Conservation (phyloP, 2,329 filamentous ascomycete genomes). For the Clonostachys sp. region DNA sequence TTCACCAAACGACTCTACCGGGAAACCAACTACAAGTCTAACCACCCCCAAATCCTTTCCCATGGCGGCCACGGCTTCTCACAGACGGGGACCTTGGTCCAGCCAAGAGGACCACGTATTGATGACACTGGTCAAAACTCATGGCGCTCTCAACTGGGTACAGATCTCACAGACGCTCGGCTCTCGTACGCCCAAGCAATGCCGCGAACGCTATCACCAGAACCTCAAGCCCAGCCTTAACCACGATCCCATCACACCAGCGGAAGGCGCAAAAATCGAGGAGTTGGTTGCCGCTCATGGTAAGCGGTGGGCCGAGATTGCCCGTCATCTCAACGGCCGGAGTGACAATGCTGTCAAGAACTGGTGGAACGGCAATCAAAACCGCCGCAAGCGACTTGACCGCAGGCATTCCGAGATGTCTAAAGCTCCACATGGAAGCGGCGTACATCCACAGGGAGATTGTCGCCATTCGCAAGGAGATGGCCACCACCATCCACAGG, state of each 20-base stretch:
- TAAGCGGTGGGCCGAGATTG: conserved; percentile 91
- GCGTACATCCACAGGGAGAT: no score
- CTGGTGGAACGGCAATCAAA: conserved; percentile 95
- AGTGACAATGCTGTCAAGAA: conserved; percentile 97
- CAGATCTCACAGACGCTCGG: conserved; percentile 72
- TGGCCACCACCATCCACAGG: background rate
- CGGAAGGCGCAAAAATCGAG: conserved; percentile 72
- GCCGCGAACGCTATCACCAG: conserved; percentile 89
- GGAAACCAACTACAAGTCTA: no score
- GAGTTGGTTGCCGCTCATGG: conserved; percentile 72
- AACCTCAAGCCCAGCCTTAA: conserved; percentile 78
- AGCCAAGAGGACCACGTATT: conserved; percentile 70
- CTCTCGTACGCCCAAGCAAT: conserved; percentile 87
- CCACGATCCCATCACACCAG: conserved; percentile 66
- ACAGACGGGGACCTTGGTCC: conserved; percentile 74
- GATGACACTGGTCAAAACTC: conserved; percentile 63
- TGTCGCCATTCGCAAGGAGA: background rate
- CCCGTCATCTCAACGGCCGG: conserved; percentile 72
- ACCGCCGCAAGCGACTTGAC: conserved; percentile 41
- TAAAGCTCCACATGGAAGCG: background rate
- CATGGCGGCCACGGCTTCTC: background rate
- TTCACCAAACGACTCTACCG: no score
- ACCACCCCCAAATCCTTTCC: no score
- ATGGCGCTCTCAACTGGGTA: conserved; percentile 86
- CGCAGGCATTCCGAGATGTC: background rate